Percentiles rank a stretch among this genome's conserved stretches.
Evolutionary conservation across 2,329 filamentous ascomycete species (phyloP).

Genomic region (Xylariaceae sp.): DNA sequence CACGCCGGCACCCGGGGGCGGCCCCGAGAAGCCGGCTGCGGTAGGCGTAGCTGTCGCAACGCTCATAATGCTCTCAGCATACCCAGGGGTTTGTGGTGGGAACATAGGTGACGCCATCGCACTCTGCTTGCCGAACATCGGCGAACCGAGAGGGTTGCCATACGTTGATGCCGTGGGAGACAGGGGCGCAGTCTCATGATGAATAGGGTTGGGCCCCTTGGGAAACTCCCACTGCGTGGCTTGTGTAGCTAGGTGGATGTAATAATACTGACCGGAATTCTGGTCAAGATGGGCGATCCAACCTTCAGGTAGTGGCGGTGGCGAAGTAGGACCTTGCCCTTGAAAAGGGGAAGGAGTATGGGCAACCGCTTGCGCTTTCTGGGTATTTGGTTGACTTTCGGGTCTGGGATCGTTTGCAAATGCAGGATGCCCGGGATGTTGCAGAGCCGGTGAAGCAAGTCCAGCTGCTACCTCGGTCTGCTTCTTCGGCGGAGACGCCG

Average conservation of each 20-base stretch:
- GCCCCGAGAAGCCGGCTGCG: conserved; percentile 81
- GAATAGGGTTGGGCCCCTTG: conserved; percentile 88
- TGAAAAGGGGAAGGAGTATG: conserved; percentile 50
- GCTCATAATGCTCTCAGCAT: conserved; percentile 83
- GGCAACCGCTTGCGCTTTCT: conserved; percentile 44
- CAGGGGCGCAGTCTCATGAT: conserved; percentile 78
- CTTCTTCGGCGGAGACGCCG: conserved; percentile 39
- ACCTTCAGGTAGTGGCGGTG: conserved; percentile 91
- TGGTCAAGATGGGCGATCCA: conserved; percentile 98
- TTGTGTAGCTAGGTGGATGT: conserved; percentile 93
- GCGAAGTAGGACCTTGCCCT: conserved; percentile 68
- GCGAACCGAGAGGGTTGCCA: conserved; percentile 72
- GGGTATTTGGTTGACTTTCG: conserved; percentile 49
- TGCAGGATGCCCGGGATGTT: conserved; percentile 76
- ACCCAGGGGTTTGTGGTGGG: conserved; percentile 79
- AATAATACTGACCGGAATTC: conserved; percentile 97
- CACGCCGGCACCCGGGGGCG: conserved; percentile 85
- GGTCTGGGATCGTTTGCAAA: conserved; percentile 82
- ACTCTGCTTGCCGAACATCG: conserved; percentile 67
- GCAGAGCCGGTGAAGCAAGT: conserved; percentile 52
- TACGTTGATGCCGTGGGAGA: conserved; percentile 81
- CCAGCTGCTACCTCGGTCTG: conserved; percentile 34
- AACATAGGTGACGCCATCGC: conserved; percentile 80
- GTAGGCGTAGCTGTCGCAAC: conserved; percentile 74
- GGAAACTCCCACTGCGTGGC: conserved; percentile 99